phyloP scores from a whole-genome alignment of 768 basidiomycete genomes.

The Dioszegia hungarica region DNA sequence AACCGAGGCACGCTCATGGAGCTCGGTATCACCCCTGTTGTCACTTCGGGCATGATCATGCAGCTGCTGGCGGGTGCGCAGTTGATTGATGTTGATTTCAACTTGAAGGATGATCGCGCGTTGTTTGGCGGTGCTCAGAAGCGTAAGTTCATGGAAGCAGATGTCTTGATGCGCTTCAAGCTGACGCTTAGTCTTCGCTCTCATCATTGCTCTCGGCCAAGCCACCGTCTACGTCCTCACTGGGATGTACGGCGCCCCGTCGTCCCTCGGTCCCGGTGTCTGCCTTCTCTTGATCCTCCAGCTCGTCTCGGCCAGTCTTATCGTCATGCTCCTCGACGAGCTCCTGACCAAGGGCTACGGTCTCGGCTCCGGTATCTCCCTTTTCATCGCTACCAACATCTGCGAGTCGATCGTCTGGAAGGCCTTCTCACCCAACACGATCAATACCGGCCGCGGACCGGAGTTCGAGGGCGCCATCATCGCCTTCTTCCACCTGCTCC shows the following conservation, averaged over 20 bases:
- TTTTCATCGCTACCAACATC: conserved; percentile 99
- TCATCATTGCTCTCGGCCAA: conserved; percentile 93
- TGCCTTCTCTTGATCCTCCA: conserved; percentile 95
- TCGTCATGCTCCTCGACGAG: conserved; percentile 97
- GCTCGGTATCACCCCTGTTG: conserved; percentile 93
- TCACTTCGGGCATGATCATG: conserved; percentile 99
- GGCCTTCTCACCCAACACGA: conserved; percentile 93
- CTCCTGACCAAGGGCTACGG: conserved; percentile 99
- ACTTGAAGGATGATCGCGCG: conserved; percentile 92
- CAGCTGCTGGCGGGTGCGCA: conserved; percentile 96
- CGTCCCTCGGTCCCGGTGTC: conserved; percentile 90
- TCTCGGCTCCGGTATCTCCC: conserved; percentile 94
- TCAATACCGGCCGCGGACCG: conserved; percentile 96
- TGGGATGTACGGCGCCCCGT: conserved; percentile 90
- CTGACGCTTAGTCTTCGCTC: conserved; percentile 71
- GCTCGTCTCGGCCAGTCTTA: conserved; percentile 84
- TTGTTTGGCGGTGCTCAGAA: conserved; percentile 96
- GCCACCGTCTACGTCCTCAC: conserved; percentile 95
- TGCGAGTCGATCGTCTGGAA: conserved; percentile 99
- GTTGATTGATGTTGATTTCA: conserved; percentile 95
- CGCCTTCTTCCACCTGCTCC: conserved; percentile 91
- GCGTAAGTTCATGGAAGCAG: conserved; percentile 59
- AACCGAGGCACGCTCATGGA: conserved; percentile 99
- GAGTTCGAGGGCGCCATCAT: conserved; percentile 98
- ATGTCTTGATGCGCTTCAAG: background rate